Percentiles rank a stretch among this genome's conserved stretches.
Conservation (phyloP, 2,329 filamentous ascomycete species). For the Aspergillus flavus region DNA sequence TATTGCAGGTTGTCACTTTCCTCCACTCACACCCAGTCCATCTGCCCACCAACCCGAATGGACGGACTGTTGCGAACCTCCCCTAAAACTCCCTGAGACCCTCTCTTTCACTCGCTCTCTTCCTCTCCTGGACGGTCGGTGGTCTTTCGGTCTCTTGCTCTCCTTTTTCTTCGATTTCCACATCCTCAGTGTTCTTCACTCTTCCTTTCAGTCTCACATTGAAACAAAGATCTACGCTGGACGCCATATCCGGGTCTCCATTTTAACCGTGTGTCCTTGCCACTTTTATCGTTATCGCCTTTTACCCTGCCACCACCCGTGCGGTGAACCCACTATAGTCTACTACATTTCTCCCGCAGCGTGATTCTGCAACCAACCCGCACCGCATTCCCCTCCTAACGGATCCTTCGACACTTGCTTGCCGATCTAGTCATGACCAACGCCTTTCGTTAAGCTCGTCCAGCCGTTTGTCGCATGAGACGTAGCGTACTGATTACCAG, state of each 20-base stretch:
- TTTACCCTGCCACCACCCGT: constrained; percentile 10
- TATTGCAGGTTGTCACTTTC: constrained; percentile 8
- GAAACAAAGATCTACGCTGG: constrained; percentile 1
- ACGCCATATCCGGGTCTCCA: not conserved
- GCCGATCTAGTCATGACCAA: constrained; percentile 25
- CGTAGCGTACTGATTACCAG: constrained; percentile 14
- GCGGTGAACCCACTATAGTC: constrained; percentile 8
- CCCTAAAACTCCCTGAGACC: constrained; percentile 17
- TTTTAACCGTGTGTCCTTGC: constrained; percentile 1
- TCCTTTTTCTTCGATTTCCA: not conserved
- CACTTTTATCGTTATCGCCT: constrained; percentile 12
- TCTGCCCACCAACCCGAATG: constrained; percentile 10
- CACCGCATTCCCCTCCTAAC: constrained; percentile 9
- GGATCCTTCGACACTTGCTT: constrained; percentile 8
- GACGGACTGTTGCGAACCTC: constrained; percentile 12
- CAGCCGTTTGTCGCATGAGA: constrained; percentile 23
- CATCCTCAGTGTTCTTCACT: not conserved
- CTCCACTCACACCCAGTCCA: constrained; percentile 6
- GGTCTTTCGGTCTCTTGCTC: not conserved
- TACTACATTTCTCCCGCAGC: constrained; percentile 14
- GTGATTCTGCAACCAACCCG: constrained; percentile 16
- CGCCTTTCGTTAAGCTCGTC: constrained; percentile 23
- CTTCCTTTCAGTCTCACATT: not conserved
- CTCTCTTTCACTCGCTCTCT: constrained; percentile 7
- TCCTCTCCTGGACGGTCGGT: not conserved